Evolutionary conservation across 345 rosid species (phyloP), one percentile per base, ranked within the genome.

Genomic region (Rubroshorea leprosula): DNA sequence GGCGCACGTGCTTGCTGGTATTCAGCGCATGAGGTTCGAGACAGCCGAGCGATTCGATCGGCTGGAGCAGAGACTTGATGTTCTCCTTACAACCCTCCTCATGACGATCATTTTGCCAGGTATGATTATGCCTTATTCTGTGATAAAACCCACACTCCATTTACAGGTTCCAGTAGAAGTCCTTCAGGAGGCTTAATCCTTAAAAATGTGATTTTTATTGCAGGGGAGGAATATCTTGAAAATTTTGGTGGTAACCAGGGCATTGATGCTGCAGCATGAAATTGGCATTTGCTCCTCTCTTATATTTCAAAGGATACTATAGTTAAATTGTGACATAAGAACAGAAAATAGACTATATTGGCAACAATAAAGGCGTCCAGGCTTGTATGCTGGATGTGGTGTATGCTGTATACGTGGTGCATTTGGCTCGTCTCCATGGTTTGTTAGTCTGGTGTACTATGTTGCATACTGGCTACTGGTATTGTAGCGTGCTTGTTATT

Each of bases 181-280:
- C 14, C 20, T 62, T 52, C 29, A 14, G 13, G 39, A 24, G 9
- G 47, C 25, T 24, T 23, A 15, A 8, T 54, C n/a, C 61, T 59
- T 22, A 75, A 16, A 23, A 52, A n/a, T 38, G 38, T 12, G 49
- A 23, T 57, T 55, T 46, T 18, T 19, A 20, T 62, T 57, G 71
- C 87, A 90, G 97, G 91, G n/a, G 78, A 84, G 76, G 91, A 85
- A 12, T 89, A 92, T 48, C 14, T 89, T 15, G 23, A 86, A 53
- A 58, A 75, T 25, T 83, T 92, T 49, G 49, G 23, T 17, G 70
- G 58, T 0, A 69, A 51, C 18, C 62, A 41, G 27, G 74, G 80
- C 23, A 74, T 85, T n/a, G 69, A 76, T 68, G 82, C 96, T 0
- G 70, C 86, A 13, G 72, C 86, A 18, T 77, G 52, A 50, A 64